These are phyloP conservation scores for Globisporangium paroecandrum DNA, from an alignment of 352 stramenopile species.

Conservation along the genomic window DNA sequence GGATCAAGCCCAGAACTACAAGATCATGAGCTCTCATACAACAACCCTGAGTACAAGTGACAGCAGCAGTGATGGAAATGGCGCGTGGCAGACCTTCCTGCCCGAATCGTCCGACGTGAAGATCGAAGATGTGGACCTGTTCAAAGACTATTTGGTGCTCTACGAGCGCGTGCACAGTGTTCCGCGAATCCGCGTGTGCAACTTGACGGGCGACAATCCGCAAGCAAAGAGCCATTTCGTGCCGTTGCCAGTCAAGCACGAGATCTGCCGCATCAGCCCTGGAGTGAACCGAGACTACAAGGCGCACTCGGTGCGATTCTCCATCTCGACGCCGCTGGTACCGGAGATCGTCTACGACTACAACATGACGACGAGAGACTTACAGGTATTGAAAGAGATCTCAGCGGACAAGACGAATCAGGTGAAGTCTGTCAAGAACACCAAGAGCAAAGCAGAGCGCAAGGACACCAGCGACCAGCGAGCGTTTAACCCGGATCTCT, in stretches of 20 bases:
- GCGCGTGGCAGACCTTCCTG: slow-evolving; percentile 45
- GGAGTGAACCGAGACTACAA: slow-evolving; percentile 81
- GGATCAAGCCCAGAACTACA: slow-evolving; percentile 70
- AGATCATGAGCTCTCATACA: slow-evolving; percentile 33
- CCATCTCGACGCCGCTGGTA: slow-evolving; percentile 65
- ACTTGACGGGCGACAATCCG: slow-evolving; percentile 13
- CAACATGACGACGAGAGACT: slow-evolving; percentile 42
- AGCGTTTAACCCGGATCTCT: slow-evolving; percentile 26
- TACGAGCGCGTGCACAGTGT: slow-evolving; percentile 77
- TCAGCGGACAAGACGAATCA: slow-evolving; percentile 13
- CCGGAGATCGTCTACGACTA: slow-evolving; percentile 82
- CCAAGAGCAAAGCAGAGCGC: neutral
- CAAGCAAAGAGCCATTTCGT: slow-evolving; percentile 37
- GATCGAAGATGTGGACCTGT: slow-evolving; percentile 88
- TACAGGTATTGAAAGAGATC: slow-evolving; percentile 60
- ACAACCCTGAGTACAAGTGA: slow-evolving; percentile 16
- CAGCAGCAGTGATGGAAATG: neutral
- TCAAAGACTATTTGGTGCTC: slow-evolving; percentile 72
- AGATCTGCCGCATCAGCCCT: slow-evolving; percentile 56
- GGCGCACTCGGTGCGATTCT: slow-evolving; percentile 59
- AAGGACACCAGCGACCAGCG: neutral
- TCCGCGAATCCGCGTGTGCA: slow-evolving; percentile 68
- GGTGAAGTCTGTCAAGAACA: slow-evolving; percentile 1
- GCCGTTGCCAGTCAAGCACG: slow-evolving; percentile 50
- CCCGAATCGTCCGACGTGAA: slow-evolving; percentile 64